Conservation (phyloP, 2,329 filamentous ascomycete species). For the Periconia sp. region DNA sequence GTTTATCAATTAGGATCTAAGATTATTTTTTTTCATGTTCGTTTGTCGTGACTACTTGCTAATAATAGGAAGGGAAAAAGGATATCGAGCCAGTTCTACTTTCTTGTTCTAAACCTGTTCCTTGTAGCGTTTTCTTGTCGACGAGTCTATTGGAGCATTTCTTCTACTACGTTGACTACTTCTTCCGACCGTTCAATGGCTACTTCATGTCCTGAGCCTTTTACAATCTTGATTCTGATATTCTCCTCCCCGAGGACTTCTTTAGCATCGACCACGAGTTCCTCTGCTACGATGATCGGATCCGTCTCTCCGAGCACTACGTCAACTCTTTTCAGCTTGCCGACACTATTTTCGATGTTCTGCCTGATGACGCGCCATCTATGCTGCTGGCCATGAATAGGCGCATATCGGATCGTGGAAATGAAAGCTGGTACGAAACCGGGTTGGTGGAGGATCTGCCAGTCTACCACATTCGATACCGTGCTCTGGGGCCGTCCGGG, state of each 20-base stretch:
- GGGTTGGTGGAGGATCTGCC: conserved; percentile 70
- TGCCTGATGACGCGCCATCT: conserved; percentile 66
- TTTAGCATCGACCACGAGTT: conserved; percentile 67
- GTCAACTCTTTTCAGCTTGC: conserved; percentile 60
- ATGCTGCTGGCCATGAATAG: conserved; percentile 68
- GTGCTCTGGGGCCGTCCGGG: conserved; percentile 59
- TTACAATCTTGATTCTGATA: conserved; percentile 61
- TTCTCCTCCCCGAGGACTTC: conserved; percentile 63
- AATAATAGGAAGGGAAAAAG: too few relatives aligned
- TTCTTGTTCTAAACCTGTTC: too few relatives aligned
- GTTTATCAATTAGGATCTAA: too few relatives aligned
- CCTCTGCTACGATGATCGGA: conserved; percentile 68
- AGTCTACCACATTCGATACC: conserved; percentile 68
- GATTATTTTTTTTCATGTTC: too few relatives aligned
- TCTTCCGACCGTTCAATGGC: conserved; percentile 66
- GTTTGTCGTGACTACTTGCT: too few relatives aligned
- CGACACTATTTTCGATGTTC: conserved; percentile 33
- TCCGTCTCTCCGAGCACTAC: conserved; percentile 72
- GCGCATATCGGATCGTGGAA: conserved; percentile 72
- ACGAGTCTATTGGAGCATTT: conserved; percentile 48
- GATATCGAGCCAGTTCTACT: too few relatives aligned
- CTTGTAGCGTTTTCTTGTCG: too few relatives aligned
- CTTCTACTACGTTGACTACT: conserved; percentile 60
- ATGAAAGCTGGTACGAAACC: conserved; percentile 76
- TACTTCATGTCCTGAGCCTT: conserved; percentile 71